Base-by-base conservation (phyloP, 805 yeast species). In the Starmerella etchellsii region DNA sequence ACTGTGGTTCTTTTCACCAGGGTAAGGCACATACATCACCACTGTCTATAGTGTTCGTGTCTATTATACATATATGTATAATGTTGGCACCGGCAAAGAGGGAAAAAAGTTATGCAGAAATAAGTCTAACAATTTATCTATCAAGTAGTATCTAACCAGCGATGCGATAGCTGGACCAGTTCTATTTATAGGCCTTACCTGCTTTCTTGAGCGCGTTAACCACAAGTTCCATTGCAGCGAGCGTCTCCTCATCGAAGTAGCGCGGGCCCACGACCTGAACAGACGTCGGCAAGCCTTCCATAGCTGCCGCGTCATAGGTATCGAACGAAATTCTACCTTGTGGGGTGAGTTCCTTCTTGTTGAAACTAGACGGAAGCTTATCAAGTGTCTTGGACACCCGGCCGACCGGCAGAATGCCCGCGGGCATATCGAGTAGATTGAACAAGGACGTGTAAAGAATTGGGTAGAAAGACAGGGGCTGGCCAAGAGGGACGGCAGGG, bases 201-300 rank as follows among this genome's bases (percentile, higher is more conserved):
- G 33, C 40, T n/a, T 29, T 31, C 13, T 31, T 22, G 21, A 46
- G 31, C 2, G 49, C 39, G 5, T 51, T 52, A 32, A 61, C 58
- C 16, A 69, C 60, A 4, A 61, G 51, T 42, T 62, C 60, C 69
- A 72, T 66, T 52, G 71, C 66, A 37, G 60, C 63, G 31, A 75
- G 52, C 4, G 66, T 71, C 55, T 75, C 75, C 52, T 78, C 85
- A 49, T 78, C 87, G 51, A 75, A 69, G 14, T 67, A 62, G 40
- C 73, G 67, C 44, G 65, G 65, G 15, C 79, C 73, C 3, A 76
- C 73, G 26, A 79, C 61, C 57, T 78, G 85, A 18, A 78, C 59
- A 18, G 75, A 71, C 13, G 73, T 74, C 0, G 83, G 76, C 42
- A 76, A 72, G 3, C 78, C 78, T 47, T 71, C 66, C 55, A 68